phyloP scores from a whole-genome alignment of 768 basidiomycete genomes.

The Cystobasidiopsis lactophilus region DNA sequence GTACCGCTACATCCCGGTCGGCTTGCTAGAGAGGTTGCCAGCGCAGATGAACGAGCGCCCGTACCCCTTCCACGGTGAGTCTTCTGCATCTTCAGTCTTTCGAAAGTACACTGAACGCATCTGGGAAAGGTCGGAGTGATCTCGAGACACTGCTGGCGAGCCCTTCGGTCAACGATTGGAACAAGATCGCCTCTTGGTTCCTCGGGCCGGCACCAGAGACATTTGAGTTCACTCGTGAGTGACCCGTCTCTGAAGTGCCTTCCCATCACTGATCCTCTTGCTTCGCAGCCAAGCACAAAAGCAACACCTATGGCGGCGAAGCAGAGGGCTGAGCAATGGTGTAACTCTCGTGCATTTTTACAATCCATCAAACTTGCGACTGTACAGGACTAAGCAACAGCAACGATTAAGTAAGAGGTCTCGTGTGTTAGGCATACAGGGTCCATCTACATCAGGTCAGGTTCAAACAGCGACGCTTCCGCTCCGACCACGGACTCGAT shows the following conservation, averaged over 20 bases:
- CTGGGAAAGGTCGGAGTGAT: conserved; percentile 69
- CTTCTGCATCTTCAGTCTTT: too few relatives aligned
- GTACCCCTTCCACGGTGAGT: conserved; percentile 61
- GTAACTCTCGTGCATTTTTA: background rate
- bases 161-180: conserved; percentile 61
- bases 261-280: too few relatives aligned
- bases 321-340: conserved; percentile 1
- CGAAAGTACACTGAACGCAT: too few relatives aligned
- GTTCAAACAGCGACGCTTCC: background rate
- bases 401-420: background rate
- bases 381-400: background rate
- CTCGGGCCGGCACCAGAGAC: conserved; percentile 57
- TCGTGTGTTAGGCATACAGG: background rate
- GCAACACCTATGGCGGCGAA: conserved; percentile 33
- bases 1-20: conserved; percentile 85
- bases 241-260: too few relatives aligned
- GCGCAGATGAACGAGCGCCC: conserved; percentile 72
- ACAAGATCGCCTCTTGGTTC: conserved; percentile 86
- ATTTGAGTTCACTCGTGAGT: conserved; percentile 45
- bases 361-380: too few relatives aligned
- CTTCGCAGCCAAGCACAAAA: conserved; percentile 95
- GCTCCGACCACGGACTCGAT: too few relatives aligned
- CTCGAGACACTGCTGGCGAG: conserved; percentile 58
- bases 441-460: background rate
- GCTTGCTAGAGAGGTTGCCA: conserved; percentile 61